Conservation (phyloP, 2,329 filamentous ascomycete species). For the Ophiostoma novo-ulmi region DNA sequence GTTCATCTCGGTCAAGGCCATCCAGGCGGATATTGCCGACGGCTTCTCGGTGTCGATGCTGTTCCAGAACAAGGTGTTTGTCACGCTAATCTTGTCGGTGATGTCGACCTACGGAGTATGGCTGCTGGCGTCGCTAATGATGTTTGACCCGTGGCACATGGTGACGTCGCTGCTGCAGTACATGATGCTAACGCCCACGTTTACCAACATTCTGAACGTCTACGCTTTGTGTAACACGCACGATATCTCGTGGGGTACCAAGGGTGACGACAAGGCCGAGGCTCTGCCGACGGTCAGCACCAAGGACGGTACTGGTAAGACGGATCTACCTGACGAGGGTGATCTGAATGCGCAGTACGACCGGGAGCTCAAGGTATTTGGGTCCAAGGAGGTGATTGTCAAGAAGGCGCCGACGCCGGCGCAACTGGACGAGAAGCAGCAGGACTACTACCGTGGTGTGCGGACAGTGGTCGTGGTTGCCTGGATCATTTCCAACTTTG, state of each 20-base stretch:
- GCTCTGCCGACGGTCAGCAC: constrained; percentile 83
- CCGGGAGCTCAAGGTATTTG: constrained; percentile 69
- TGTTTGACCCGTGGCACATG: constrained; percentile 99
- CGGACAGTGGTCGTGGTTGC: constrained; percentile 83
- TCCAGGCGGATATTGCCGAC: constrained; percentile 64
- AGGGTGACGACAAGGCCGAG: constrained; percentile 93
- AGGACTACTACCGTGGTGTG: constrained; percentile 98
- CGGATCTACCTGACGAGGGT: constrained; percentile 89
- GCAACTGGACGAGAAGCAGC: constrained; percentile 71
- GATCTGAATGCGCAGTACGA: constrained; percentile 96
- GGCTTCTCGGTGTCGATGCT: constrained; percentile 67
- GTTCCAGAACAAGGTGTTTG: constrained; percentile 84
- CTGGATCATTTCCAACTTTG: constrained; percentile 97
- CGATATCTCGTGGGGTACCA: constrained; percentile 96
- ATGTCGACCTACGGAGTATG: constrained; percentile 90
- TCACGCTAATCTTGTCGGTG: constrained; percentile 87
- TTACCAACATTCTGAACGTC: constrained; percentile 97
- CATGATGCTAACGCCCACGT: constrained; percentile 87
- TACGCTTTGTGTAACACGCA: constrained; percentile 82
- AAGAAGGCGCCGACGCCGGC: constrained; percentile 54
- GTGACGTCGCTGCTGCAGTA: constrained; percentile 94
- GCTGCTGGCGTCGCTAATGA: constrained; percentile 83
- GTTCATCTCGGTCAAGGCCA: constrained; percentile 85
- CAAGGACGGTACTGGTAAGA: constrained; percentile 85
- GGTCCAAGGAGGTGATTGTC: constrained; percentile 67